Base-by-base conservation (phyloP, 768 basidiomycete genomes). In the Mycena rosella region DNA sequence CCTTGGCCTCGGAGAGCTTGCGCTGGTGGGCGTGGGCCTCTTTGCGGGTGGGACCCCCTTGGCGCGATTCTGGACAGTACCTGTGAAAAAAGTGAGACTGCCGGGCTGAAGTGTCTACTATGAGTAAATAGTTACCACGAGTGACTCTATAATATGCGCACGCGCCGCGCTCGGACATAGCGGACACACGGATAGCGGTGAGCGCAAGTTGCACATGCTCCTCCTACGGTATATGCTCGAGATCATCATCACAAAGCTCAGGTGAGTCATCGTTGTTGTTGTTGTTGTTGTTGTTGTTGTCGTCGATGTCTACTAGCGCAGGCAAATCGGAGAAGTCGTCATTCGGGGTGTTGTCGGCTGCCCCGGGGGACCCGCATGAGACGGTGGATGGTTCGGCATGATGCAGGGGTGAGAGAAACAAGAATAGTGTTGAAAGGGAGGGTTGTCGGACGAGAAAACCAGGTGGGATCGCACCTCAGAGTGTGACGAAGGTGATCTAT, bases 1-100 rank as follows among this genome's bases (percentile, higher is more conserved):
- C 52, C 45, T 60, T 51, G 5, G 65, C 42, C 15, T 36, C 24
- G n/a, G 59, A 34, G 48, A 67, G 58, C 26, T 29, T 48, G 51
- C 65, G 65, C 59, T 60, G 42, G 32, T 60, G 59, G 22, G 32
- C 30, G 24, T 67, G 58, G 18, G 52, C 65, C 3, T 67, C 65
- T 10, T 30, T 32, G 29, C 45, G 65, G 22, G 32, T 48, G 20
- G 17, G 44, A 61, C 30, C 11, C 65, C 65, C 10, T 48, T 15
- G 29, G 48, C 10, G 32, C 65, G 65, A 8, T 32, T 18, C 26
- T 54, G 32, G n/a, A n/a, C 4, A 67, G 18, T 0, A 52, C n/a
- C n/a, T n/a, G n/a, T n/a, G n/a, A n/a, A n/a, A n/a, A n/a, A n/a
- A n/a, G n/a, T n/a, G n/a, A n/a, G n/a, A n/a, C n/a, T n/a, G n/a